phyloP scores from a whole-genome alignment of 371 early-diverging fungal species.

The Mortierella sp. region DNA sequence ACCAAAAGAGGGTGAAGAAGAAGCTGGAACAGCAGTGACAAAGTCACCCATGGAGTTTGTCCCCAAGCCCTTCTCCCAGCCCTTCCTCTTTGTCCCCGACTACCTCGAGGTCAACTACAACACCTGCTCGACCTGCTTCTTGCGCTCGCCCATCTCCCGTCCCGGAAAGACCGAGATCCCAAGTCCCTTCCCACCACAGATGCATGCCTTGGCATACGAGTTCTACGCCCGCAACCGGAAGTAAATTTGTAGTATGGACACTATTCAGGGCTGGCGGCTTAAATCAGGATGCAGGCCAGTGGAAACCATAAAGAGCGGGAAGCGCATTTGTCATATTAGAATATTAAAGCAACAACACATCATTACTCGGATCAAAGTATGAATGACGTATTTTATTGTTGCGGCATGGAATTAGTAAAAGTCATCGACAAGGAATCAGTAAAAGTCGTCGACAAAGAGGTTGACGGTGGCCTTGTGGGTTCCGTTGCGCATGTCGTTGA shows the following conservation, averaged over 20 bases:
- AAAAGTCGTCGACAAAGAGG: conserved; percentile 40
- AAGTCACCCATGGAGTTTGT: conserved; percentile 74
- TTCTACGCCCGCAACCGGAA: conserved; percentile 81
- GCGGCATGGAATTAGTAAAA: too few species aligned
- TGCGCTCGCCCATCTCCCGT: conserved; percentile 90
- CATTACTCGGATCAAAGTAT: not conserved
- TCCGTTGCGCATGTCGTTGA: conserved; percentile 42
- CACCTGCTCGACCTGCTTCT: conserved; percentile 90
- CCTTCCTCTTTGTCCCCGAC: conserved; percentile 96
- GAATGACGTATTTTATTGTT: not conserved
- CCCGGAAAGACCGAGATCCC: conserved; percentile 93
- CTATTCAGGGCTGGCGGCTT: not conserved
- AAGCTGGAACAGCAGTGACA: conserved; percentile 58
- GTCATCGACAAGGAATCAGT: conserved; percentile 3
- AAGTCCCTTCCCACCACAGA: conserved; percentile 91
- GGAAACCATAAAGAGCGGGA: not conserved
- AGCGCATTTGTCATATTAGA: conserved; percentile 6
- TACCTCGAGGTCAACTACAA: conserved; percentile 98
- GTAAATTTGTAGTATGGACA: conserved; percentile 20
- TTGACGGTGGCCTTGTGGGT: conserved; percentile 33
- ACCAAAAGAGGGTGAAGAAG: conserved; percentile 57
- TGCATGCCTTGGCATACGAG: conserved; percentile 93
- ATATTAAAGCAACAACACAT: conserved; percentile 13
- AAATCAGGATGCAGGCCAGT: not conserved
- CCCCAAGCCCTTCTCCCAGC: conserved; percentile 87